Percentiles rank a stretch among this genome's conserved stretches.
These are phyloP conservation scores for Lactarius tabidus DNA, from an alignment of 768 basidiomycete genomes.

Conservation along the genomic window DNA sequence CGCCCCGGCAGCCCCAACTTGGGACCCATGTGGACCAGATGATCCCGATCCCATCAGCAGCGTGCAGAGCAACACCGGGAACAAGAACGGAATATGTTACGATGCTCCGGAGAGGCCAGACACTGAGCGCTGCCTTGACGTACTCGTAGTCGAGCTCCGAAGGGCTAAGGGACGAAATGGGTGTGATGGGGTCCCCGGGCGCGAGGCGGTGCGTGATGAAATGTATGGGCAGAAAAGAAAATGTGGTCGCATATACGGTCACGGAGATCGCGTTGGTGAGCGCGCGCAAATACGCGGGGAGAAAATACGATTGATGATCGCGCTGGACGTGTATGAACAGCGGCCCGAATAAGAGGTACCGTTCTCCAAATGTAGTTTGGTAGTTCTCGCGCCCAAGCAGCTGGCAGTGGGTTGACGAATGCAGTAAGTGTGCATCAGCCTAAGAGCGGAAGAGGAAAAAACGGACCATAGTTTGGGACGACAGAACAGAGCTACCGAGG, in stretches of 20 bases:
- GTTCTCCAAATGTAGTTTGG: slow-evolving; percentile 66
- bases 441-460: no score
- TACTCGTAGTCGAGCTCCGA: slow-evolving; percentile 80
- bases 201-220: slow-evolving; percentile 60
- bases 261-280: slow-evolving; percentile 47
- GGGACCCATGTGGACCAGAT: slow-evolving; percentile 50
- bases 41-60: slow-evolving; percentile 54
- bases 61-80: slow-evolving; percentile 52
- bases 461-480: slow-evolving; percentile 74
- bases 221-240: slow-evolving; percentile 65
- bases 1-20: slow-evolving; percentile 30
- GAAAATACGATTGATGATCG: slow-evolving; percentile 55
- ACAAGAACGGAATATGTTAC: slow-evolving; percentile 61
- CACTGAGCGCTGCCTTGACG: slow-evolving; percentile 64
- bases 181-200: slow-evolving; percentile 44
- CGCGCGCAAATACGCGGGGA: slow-evolving; percentile 36
- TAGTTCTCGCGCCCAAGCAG: slow-evolving; percentile 84
- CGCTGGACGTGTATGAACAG: slow-evolving; percentile 60
- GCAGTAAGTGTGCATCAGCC: not conserved
- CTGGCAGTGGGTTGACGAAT: slow-evolving; percentile 36
- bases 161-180: slow-evolving; percentile 60
- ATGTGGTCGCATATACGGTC: slow-evolving; percentile 57
- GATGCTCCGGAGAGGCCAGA: slow-evolving; percentile 61
- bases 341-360: slow-evolving; percentile 61
- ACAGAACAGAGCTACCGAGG: slow-evolving; percentile 56